These are phyloP conservation scores for Neurospora sp. DNA, from an alignment of 495 filamentous ascomycete species.

Conservation along the genomic window DNA sequence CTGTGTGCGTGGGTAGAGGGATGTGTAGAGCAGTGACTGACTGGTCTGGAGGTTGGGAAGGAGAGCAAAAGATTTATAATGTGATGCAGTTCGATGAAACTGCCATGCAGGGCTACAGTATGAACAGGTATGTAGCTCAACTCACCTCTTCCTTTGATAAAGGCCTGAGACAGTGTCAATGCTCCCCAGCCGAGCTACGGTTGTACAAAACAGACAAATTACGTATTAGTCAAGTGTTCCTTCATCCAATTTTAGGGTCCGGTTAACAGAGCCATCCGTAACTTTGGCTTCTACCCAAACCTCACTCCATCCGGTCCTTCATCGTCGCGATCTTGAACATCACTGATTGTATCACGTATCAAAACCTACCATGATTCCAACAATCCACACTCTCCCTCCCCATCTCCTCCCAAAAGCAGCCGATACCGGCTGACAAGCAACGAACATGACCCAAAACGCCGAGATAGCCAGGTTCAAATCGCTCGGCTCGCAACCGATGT, in stretches of 20 bases:
- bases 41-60: not conserved
- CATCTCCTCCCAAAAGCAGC: constrained; percentile 43
- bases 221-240: not conserved
- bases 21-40: not conserved
- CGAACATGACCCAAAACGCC: constrained; percentile 47
- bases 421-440: constrained; percentile 44
- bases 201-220: not conserved
- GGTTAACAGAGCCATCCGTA: not conserved
- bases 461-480: constrained; percentile 47
- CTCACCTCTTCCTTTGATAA: constrained; percentile 27
- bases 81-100: not conserved
- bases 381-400: constrained; percentile 44
- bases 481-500: constrained; percentile 18
- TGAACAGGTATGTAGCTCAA: constrained; percentile 2
- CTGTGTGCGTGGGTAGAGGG: not conserved
- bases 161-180: constrained; percentile 36
- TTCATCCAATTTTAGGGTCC: not conserved
- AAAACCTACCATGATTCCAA: constrained; percentile 37
- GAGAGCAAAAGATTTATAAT: not conserved
- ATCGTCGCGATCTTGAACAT: not conserved
- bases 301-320: not conserved
- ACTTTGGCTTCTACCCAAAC: not conserved
- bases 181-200: constrained; percentile 37
- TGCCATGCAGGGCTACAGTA: constrained; percentile 10
- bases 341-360: not conserved